A percentile compares a stretch with the other conserved stretches of the same genome.
Conservation (phyloP, 2,329 filamentous ascomycete genomes). For the Diaporthe vexans region DNA sequence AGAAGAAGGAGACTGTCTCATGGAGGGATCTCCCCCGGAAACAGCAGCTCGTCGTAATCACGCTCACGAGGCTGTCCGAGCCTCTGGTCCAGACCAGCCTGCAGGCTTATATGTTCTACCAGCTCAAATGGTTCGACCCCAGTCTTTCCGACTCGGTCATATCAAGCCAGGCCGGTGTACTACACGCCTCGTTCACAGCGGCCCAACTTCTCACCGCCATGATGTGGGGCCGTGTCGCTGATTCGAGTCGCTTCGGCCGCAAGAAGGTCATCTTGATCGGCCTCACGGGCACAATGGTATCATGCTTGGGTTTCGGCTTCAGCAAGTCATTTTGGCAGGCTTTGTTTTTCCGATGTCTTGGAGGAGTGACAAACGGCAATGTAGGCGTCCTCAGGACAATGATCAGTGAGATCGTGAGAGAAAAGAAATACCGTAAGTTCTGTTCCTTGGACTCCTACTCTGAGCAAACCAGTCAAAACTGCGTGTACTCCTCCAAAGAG, state of each 20-base stretch:
- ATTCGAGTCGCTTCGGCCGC: constrained; percentile 74
- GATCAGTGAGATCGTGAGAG: constrained; percentile 60
- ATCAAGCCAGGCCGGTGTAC: constrained; percentile 80
- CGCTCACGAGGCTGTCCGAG: constrained; percentile 83
- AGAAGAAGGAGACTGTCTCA: constrained; percentile 62
- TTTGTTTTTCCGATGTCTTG: constrained; percentile 73
- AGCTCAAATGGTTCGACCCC: constrained; percentile 81
- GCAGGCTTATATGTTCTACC: constrained; percentile 86
- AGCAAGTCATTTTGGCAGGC: constrained; percentile 73
- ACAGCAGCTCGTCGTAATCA: constrained; percentile 82
- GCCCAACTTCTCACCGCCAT: constrained; percentile 88
- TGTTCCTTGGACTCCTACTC: background rate
- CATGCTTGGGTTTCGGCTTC: constrained; percentile 79
- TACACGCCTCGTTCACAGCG: constrained; percentile 84
- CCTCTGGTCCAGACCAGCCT: constrained; percentile 85
- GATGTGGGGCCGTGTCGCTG: constrained; percentile 82
- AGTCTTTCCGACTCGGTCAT: constrained; percentile 73
- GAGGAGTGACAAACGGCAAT: constrained; percentile 80
- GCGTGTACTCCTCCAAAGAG: too few species aligned
- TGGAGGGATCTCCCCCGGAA: constrained; percentile 84
- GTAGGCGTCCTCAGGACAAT: constrained; percentile 82
- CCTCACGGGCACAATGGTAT: constrained; percentile 75
- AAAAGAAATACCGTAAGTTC: constrained; percentile 56
- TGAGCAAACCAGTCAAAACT: background rate
- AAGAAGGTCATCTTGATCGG: constrained; percentile 86